Conservation (phyloP, 768 basidiomycete species). For the Polyporus arcularius region DNA sequence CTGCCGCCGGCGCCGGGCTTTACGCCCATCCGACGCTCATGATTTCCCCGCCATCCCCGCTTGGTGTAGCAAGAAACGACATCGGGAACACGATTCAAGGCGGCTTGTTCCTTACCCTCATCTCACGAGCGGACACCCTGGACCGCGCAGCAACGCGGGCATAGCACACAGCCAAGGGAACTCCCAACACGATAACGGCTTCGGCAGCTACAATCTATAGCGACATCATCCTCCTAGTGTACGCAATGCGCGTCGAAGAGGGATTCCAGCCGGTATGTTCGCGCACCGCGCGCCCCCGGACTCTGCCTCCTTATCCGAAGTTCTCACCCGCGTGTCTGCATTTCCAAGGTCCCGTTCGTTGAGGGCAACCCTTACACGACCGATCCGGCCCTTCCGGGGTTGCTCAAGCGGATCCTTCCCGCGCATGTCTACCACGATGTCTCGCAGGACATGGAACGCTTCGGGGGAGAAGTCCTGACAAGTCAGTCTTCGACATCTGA, state of each 20-base stretch:
- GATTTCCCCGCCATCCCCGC: no score
- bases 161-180: no score
- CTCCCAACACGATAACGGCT: not conserved
- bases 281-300: not conserved
- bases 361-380: slow-evolving; percentile 62
- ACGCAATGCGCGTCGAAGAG: slow-evolving; percentile 59
- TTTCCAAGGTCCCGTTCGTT: slow-evolving; percentile 47
- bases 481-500: slow-evolving; percentile 34
- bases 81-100: no score
- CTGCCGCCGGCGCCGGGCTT: no score
- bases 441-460: slow-evolving; percentile 58
- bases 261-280: slow-evolving; percentile 60
- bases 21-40: no score
- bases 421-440: slow-evolving; percentile 46
- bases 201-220: not conserved
- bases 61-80: no score
- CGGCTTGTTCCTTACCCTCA: no score
- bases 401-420: slow-evolving; percentile 62
- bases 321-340: not conserved
- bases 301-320: not conserved
- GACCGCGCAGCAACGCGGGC: no score
- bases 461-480: slow-evolving; percentile 57
- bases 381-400: slow-evolving; percentile 61
- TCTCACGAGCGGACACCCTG: not conserved
- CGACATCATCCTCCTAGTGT: not conserved